These are phyloP conservation scores for Geotrichum candidum DNA, from an alignment of 1,139 yeast genomes.

Conservation along the genomic window DNA sequence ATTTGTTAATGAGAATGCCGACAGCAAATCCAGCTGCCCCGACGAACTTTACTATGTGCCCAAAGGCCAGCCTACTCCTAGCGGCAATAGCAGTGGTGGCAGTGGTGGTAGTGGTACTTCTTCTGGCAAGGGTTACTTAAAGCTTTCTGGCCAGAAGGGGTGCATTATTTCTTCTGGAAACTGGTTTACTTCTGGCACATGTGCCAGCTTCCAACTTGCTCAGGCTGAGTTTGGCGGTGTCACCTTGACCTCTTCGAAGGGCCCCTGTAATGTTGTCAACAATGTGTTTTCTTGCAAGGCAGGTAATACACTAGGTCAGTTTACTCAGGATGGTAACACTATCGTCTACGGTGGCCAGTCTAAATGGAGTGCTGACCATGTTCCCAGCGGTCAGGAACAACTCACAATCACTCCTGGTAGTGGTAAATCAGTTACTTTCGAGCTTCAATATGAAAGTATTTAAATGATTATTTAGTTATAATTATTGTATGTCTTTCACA, in stretches of 20 bases:
- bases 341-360: constrained; percentile 60
- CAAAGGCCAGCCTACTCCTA: constrained; percentile 44
- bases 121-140: constrained; percentile 43
- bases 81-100: constrained; percentile 26
- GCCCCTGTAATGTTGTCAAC: constrained; percentile 57
- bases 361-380: constrained; percentile 56
- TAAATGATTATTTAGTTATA: too few species aligned
- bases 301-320: constrained; percentile 29
- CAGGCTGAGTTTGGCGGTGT: constrained; percentile 68
- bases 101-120: constrained; percentile 21
- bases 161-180: constrained; percentile 81
- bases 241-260: constrained; percentile 59
- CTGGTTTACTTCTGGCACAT: constrained; percentile 79
- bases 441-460: constrained; percentile 35
- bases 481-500: too few species aligned
- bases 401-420: constrained; percentile 49
- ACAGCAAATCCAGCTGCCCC: constrained; percentile 59
- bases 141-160: constrained; percentile 53
- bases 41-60: constrained; percentile 63
- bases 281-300: constrained; percentile 36
- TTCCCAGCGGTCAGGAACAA: constrained; percentile 49
- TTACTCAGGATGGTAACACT: constrained; percentile 27
- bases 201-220: constrained; percentile 63
- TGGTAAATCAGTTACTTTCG: constrained; percentile 41
- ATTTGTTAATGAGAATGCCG: constrained; percentile 59